Conservation (phyloP, 495 filamentous ascomycete genomes). For the Penicillium cinerascens region DNA sequence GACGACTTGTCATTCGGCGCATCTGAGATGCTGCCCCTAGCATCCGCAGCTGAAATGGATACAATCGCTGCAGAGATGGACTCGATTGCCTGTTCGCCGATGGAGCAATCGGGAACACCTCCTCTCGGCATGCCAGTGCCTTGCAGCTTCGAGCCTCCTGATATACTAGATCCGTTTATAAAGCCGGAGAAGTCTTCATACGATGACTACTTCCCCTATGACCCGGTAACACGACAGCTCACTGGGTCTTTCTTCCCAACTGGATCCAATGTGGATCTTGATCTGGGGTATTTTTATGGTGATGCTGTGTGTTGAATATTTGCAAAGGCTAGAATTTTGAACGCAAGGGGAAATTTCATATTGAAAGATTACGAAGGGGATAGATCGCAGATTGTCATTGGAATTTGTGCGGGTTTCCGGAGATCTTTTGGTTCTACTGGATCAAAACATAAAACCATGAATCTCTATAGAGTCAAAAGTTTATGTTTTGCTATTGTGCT, state of each 20-base stretch:
- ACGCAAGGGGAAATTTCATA: neutral
- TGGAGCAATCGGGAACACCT: conserved; percentile 18
- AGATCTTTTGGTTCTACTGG: neutral
- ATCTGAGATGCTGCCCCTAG: conserved; percentile 5
- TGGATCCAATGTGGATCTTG: conserved; percentile 31
- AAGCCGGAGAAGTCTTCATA: conserved; percentile 27
- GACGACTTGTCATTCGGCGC: conserved; percentile 22
- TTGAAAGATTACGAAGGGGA: neutral
- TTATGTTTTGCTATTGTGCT: neutral
- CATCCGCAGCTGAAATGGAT: conserved; percentile 12
- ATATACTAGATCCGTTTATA: conserved; percentile 24
- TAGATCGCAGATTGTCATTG: conserved; percentile 3
- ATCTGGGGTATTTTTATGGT: conserved; percentile 34
- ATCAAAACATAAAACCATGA: conserved; percentile 1
- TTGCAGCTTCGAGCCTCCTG: conserved; percentile 21
- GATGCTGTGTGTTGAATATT: conserved; percentile 29
- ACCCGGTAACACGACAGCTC: conserved; percentile 39
- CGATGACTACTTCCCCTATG: conserved; percentile 40
- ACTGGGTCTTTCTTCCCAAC: conserved; percentile 41
- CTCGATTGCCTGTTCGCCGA: conserved; percentile 26
- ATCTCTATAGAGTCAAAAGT: conserved; percentile 3
- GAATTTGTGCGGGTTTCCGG: neutral
- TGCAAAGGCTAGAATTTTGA: neutral
- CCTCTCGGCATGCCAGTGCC: conserved; percentile 17
- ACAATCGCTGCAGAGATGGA: conserved; percentile 24